A percentile compares a stretch with the other conserved stretches of the same genome.
These are phyloP conservation scores for Suhomyces emberorum DNA, from an alignment of 805 yeast genomes.

Conservation along the genomic window DNA sequence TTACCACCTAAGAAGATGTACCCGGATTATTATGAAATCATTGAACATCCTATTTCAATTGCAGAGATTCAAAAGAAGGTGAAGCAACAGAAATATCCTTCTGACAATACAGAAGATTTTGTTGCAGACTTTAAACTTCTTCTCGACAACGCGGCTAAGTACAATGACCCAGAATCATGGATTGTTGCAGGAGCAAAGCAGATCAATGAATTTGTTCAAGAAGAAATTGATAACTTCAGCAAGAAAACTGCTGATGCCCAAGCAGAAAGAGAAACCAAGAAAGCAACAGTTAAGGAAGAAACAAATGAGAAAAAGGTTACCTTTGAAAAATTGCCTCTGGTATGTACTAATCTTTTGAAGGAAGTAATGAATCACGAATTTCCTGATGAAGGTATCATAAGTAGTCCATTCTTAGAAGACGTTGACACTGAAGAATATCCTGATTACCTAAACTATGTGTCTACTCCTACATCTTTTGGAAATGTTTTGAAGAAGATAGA, in stretches of 20 bases:
- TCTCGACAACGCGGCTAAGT: slow-evolving; percentile 36
- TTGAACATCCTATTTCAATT: slow-evolving; percentile 32
- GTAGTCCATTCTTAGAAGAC: slow-evolving; percentile 72
- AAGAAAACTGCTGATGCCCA: slow-evolving; percentile 7
- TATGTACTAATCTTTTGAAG: slow-evolving; percentile 27
- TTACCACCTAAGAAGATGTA: slow-evolving; percentile 35
- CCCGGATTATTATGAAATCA: slow-evolving; percentile 39
- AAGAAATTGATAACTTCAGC: slow-evolving; percentile 41
- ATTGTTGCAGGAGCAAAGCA: slow-evolving; percentile 64
- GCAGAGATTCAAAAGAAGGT: slow-evolving; percentile 33
- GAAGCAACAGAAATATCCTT: slow-evolving; percentile 38
- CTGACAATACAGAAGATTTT: slow-evolving; percentile 39
- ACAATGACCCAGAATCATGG: slow-evolving; percentile 43
- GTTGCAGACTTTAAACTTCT: slow-evolving; percentile 34
- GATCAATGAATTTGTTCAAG: slow-evolving; percentile 54
- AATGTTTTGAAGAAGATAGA: slow-evolving; percentile 53
- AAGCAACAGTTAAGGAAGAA: slow-evolving; percentile 1
- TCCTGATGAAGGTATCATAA: slow-evolving; percentile 49
- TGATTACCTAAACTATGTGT: slow-evolving; percentile 72
- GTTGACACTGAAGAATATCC: slow-evolving; percentile 73
- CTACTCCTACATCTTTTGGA: slow-evolving; percentile 70
- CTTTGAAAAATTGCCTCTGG: slow-evolving; percentile 17
- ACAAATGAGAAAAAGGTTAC: slow-evolving; percentile 12
- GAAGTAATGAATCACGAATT: slow-evolving; percentile 44
- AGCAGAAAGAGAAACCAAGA: slow-evolving; percentile 10